Base-by-base conservation (phyloP, 2,329 filamentous ascomycete genomes). In the Botrytis sinoallii region DNA sequence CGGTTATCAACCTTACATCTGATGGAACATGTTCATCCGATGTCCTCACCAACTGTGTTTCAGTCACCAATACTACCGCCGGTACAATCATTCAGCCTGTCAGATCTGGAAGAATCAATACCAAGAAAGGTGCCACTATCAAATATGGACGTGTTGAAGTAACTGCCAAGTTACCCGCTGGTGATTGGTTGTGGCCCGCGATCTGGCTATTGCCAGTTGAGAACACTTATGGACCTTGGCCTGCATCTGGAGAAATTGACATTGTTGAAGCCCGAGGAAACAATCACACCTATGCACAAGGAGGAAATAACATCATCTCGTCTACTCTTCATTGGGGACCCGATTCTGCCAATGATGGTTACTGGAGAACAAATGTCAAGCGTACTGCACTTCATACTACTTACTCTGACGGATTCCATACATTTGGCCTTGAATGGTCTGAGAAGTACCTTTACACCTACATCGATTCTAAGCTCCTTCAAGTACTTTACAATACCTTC, bases 101-200 rank as follows among this genome's bases (percentile, higher is more conserved):
- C 75, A 91, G 89, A 78, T 95, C 93, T 1, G 93, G 89, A 10
- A 91, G 93, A 75, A 89, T 97, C 83, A 92, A 91, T 83, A 95
- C 92, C 73, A 91, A 88, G 80, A 88, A 88, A 61, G 89, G 91
- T 25, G 89, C 89, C 10, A 87, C 84, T 25, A 93, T 97, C 85
- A 93, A 90, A 82, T 97, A 93, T 80, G 93, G 93, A 66, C 91
- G 92, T 61, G 87, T 97, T 70, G 92, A 97, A 81, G 93, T 97
- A 8, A 90, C 87, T 1, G 93, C 93, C 40, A 91, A 91, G 82
- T 84, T 96, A 42, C 93, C 93, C 7, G 82, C 85, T 66, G 93
- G 93, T 71, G 93, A 96, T 83, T 96, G 93, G 93, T 86, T 97
- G 18, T 96, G 93, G 93, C 93, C 93, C 3, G 93, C 93, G n/a